Conservation (phyloP, 257 asterid species). For the Capsicum baccatum region DNA sequence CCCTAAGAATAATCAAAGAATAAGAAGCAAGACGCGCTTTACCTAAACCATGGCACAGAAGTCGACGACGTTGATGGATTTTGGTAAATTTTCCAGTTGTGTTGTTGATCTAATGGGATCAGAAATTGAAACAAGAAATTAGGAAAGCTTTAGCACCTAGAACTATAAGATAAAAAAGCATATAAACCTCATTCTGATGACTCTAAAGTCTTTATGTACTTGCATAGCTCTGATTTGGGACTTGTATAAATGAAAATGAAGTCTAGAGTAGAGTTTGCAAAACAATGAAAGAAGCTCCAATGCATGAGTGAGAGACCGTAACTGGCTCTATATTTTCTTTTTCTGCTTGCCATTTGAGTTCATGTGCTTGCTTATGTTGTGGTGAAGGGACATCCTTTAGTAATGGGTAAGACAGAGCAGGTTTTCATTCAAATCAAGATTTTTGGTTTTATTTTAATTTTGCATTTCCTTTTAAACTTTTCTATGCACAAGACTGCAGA, state of each 20-base stretch:
- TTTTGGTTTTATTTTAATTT: not conserved
- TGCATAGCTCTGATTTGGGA: not conserved
- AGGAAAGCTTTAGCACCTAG: not conserved
- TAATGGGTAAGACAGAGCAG: not conserved
- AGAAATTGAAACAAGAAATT: not conserved
- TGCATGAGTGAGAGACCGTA: not conserved
- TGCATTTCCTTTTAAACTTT: slow-evolving; percentile 18
- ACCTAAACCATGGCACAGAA: not conserved
- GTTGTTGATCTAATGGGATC: not conserved
- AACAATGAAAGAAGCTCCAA: not conserved
- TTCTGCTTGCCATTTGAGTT: not conserved
- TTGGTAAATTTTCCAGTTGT: not conserved
- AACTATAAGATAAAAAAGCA: not conserved
- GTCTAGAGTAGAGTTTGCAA: not conserved
- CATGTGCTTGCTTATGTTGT: slow-evolving; percentile 14
- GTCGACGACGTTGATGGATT: not conserved
- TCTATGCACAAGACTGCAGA: not conserved
- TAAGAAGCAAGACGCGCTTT: not conserved
- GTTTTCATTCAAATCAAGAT: not conserved
- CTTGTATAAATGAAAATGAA: not conserved
- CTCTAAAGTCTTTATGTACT: not conserved
- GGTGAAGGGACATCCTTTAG: not conserved
- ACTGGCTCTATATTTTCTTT: not conserved
- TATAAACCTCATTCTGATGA: not conserved
- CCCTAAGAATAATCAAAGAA: not conserved